phyloP scores from a whole-genome alignment of 257 asterid genomes.

The Salvia miltiorrhiza region DNA sequence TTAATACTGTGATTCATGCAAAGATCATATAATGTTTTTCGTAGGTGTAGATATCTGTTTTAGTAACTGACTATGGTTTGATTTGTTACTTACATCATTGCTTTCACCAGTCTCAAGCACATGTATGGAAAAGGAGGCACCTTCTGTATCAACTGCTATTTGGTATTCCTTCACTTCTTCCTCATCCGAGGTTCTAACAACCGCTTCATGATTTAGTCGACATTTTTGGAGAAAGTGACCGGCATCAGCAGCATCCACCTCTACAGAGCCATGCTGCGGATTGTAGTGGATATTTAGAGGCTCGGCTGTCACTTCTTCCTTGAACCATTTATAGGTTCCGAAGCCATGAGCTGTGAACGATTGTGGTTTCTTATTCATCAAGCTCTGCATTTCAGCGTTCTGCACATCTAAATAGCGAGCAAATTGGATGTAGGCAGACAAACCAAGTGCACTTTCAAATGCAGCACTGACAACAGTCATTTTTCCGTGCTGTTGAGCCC shows the following conservation, averaged over 20 bases:
- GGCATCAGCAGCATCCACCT: constrained; percentile 66
- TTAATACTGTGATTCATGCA: no score
- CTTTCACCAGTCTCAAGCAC: constrained; percentile 67
- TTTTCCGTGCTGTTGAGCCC: constrained; percentile 93
- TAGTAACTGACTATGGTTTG: background rate
- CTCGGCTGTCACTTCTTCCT: constrained; percentile 57
- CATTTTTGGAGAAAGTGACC: constrained; percentile 57
- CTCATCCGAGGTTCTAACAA: constrained; percentile 42
- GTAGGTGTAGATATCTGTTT: no score
- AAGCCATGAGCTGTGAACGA: constrained; percentile 67
- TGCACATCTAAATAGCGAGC: constrained; percentile 73
- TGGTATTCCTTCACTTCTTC: constrained; percentile 46
- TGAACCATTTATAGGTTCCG: constrained; percentile 90
- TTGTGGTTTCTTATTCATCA: constrained; percentile 45
- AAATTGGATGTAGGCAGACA: constrained; percentile 77
- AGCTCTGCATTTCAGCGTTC: constrained; percentile 43
- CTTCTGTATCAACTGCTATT: constrained; percentile 45
- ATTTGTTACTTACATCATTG: constrained; percentile 46
- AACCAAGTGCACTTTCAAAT: constrained; percentile 74
- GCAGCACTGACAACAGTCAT: constrained; percentile 87
- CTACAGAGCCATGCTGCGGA: constrained; percentile 45
- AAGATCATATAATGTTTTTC: no score
- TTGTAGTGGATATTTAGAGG: constrained; percentile 45
- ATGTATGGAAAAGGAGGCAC: constrained; percentile 47
- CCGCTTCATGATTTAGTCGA: constrained; percentile 46